Base-by-base conservation (phyloP, 2,329 filamentous ascomycete species). In the Chalaropsis ovoidea region DNA sequence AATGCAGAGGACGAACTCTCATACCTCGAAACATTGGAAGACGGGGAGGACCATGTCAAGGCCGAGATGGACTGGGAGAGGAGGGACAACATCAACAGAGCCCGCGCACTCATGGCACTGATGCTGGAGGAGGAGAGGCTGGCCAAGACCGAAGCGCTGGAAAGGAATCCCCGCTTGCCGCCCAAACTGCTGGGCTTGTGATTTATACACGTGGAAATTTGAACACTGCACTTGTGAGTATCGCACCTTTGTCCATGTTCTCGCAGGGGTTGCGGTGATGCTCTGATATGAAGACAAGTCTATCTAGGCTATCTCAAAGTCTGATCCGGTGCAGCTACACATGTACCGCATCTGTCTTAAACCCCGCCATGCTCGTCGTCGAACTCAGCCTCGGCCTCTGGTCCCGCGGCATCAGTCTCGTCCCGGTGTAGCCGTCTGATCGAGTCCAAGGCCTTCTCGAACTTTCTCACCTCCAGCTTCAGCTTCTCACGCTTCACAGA, bases 31-130 rank as follows among this genome's bases (percentile, higher is more conserved):
- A 65, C 62, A 45, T 35, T 63, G 15, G 17, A 77, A 65, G 71
- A 72, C 13, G 74, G 84, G 19, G 73, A 78, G 13, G 73, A 76
- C n/a, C 81, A 78, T 72, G 78, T 85, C 1, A 75, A 77, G 65
- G 74, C 67, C 35, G 70, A 72, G 66, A 69, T 78, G 17, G 71
- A 74, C 4, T 67, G 54, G 8, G 72, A 74, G 52, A 73, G 71
- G 70, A 68, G 69, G 15, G 77, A 81, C 65, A 74, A 75, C 72
- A 67, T 75, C 24, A 79, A 78, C 7, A 72, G 77, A 35, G 75
- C 75, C 1, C 69, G 70, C 27, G 79, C 78, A 5, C 68, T 81
- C 64, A 70, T 76, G 66, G 68, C 74, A 42, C 72, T 81, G 27
- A 72, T 76, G 5, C 71, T 77, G 54, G 69, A 72, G 11, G 79